A percentile compares a stretch with the other conserved stretches of the same genome.
Evolutionary conservation across 1,139 yeast genomes (phyloP).

Genomic region (Waltiozyma sp.): DNA sequence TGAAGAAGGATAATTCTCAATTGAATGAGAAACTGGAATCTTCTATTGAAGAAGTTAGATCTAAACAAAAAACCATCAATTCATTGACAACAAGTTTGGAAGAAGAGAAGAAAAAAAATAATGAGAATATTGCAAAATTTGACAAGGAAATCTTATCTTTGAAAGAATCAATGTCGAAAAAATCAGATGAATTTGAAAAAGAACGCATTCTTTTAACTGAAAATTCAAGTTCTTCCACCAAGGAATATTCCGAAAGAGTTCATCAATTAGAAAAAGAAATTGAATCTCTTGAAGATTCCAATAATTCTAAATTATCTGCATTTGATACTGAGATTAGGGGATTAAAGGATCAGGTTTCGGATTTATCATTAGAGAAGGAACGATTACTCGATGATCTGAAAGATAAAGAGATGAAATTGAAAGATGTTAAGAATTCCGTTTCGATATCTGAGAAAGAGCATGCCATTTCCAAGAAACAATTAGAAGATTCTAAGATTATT

Average conservation of each 20-base stretch:
- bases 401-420: not conserved
- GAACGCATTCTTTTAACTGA: constrained; percentile 38
- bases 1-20: constrained; percentile 3
- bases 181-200: constrained; percentile 34
- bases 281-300: constrained; percentile 12
- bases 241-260: constrained; percentile 40
- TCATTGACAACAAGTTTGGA: constrained; percentile 7
- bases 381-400: not conserved
- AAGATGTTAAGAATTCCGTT: not conserved
- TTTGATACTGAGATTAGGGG: constrained; percentile 8
- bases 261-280: constrained; percentile 23
- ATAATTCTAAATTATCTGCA: constrained; percentile 6
- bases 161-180: constrained; percentile 23
- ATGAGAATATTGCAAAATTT: constrained; percentile 4
- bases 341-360: constrained; percentile 7
- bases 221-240: constrained; percentile 37
- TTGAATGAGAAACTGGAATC: constrained; percentile 5
- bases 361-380: not conserved
- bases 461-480: not conserved
- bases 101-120: constrained; percentile 3
- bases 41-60: constrained; percentile 1
- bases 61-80: constrained; percentile 5
- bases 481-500: not conserved
- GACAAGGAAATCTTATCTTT: constrained; percentile 16
- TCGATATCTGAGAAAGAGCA: not conserved